Evolutionary conservation across 768 basidiomycete species (phyloP).

Genomic region (Gymnopilus junonius): DNA sequence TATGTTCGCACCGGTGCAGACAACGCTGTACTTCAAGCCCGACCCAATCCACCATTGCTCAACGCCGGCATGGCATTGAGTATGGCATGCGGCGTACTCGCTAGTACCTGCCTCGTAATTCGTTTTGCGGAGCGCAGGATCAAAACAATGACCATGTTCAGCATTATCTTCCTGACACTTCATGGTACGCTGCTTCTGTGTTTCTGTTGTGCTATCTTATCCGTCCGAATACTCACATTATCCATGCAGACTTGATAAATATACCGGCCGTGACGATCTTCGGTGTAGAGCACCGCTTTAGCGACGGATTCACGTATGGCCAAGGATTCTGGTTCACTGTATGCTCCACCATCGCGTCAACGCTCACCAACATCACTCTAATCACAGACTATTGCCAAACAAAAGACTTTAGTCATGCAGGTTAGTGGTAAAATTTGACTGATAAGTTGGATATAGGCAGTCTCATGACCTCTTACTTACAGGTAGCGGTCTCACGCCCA

Average conservation of each 20-base stretch:
- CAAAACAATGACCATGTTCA: conserved; percentile 62
- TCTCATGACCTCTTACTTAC: not conserved
- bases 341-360: conserved; percentile 71
- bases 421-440: conserved; percentile 32
- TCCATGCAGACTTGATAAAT: conserved; percentile 66
- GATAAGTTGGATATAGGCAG: not conserved
- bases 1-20: conserved; percentile 60
- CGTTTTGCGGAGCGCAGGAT: conserved; percentile 77
- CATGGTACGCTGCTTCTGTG: conserved; percentile 56
- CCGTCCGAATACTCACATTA: not conserved
- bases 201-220: not conserved
- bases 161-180: conserved; percentile 65
- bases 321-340: conserved; percentile 80
- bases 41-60: conserved; percentile 59
- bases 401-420: conserved; percentile 64
- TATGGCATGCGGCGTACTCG: conserved; percentile 67
- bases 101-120: conserved; percentile 67
- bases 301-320: conserved; percentile 73
- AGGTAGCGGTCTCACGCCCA: conserved; percentile 83
- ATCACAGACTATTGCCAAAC: conserved; percentile 64
- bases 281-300: conserved; percentile 60
- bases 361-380: conserved; percentile 69
- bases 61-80: conserved; percentile 67
- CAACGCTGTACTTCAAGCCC: conserved; percentile 45
- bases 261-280: conserved; percentile 61